Conservation (phyloP, 208 protist species). For the Angomonas deanei region DNA sequence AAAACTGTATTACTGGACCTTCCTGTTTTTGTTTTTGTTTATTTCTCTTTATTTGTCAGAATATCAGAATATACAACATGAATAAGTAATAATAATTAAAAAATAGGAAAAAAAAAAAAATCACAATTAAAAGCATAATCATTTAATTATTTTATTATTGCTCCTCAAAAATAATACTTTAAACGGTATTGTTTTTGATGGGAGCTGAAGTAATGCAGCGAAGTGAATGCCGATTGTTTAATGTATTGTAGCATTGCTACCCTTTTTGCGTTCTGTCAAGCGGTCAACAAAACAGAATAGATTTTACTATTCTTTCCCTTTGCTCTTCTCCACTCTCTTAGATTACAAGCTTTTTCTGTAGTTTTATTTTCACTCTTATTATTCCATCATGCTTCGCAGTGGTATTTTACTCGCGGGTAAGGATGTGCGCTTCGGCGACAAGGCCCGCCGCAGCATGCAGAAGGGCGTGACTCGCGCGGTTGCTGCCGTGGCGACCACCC, state of each 20-base stretch:
- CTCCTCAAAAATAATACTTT: too few species aligned
- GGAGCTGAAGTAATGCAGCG: too few species aligned
- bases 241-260: background rate
- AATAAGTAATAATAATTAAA: background rate
- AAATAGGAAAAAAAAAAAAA: conserved; percentile 5
- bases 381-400: conserved; percentile 2
- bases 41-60: background rate
- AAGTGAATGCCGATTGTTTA: background rate
- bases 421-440: conserved; percentile 93
- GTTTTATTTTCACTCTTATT: background rate
- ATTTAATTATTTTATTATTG: conserved; percentile 5
- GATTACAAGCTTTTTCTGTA: background rate
- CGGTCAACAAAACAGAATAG: too few species aligned
- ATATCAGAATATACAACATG: background rate
- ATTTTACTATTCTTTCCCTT: background rate
- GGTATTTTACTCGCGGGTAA: conserved; percentile 51
- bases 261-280: too few species aligned
- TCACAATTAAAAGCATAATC: background rate
- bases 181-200: too few species aligned
- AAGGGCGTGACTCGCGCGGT: conserved; percentile 95
- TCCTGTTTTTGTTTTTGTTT: background rate
- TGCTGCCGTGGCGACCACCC: conserved; percentile 95
- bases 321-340: background rate
- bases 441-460: conserved; percentile 92
- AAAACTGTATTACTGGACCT: background rate